Evolutionary conservation across 345 rosid species (phyloP), one percentile per base, ranked within the genome.

Genomic region (Boechera divaricarpa): DNA sequence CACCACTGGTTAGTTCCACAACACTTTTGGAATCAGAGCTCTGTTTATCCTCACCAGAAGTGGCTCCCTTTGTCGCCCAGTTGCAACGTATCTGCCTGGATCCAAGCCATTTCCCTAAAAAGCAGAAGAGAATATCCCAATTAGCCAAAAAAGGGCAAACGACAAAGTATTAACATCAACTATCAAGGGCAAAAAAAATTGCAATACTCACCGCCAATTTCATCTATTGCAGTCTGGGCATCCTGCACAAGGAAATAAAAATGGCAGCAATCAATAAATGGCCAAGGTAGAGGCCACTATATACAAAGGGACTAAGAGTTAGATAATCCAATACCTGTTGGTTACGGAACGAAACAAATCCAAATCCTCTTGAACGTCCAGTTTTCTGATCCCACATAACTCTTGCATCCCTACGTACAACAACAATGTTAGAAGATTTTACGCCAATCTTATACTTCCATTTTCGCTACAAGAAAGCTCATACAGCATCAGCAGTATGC

Each of bases 61-160:
- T 74, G 72, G 94, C 89, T 53, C 98, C 97, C 80, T 94, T 94
- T 10, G 96, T 72, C 18, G 97, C 97, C 97, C 98, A 94, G 82
- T 94, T 94, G 78, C 97, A 94, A 21, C 96, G 87, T 70, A 94
- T 91, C 85, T 94, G 98, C 77, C 97, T 84, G 29, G 90, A 87
- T 8, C 98, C 97, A 63, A 91, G 94, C 96, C 97, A 91, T 85
- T 88, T 94, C 61, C 98, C 97, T 91, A 70, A 57, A 84, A 54
- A 32, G 31, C n/a, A 55, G 21, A 64, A 41, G 24, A 47, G 12
- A 72, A 35, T 6, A 36, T 59, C 39, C 26, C 42, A 44, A 29
- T 29, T 7, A 47, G 65, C 72, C 36, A 47, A 36, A 36, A 45
- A 36, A 36, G 7, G 8, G 41, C 2, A 33, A 28, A 38, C 54